A percentile compares a stretch with the other conserved stretches of the same genome.
phyloP scores from a whole-genome alignment of 768 basidiomycete genomes.

The Gloeopeniophorella convolvens region DNA sequence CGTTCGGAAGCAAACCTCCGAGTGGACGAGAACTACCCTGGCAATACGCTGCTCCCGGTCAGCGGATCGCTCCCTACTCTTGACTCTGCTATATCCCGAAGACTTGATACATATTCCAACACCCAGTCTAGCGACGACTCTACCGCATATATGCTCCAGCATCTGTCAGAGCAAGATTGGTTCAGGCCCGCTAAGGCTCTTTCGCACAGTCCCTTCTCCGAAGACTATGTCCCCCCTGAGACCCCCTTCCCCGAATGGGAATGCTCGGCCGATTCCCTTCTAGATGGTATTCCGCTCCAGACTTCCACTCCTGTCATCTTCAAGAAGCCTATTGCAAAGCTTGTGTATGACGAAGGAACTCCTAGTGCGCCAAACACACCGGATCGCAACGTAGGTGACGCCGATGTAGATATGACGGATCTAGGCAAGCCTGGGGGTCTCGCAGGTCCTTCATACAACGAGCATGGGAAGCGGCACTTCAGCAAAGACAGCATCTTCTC shows the following conservation, averaged over 20 bases:
- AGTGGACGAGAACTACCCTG: not conserved
- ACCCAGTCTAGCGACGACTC: not conserved
- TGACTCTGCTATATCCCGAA: slow-evolving; percentile 9
- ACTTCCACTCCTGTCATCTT: slow-evolving; percentile 18
- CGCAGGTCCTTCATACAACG: not conserved
- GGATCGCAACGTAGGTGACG: not conserved
- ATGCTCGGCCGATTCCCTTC: slow-evolving; percentile 7
- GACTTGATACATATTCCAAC: not conserved
- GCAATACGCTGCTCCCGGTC: slow-evolving; percentile 1
- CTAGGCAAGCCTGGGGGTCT: not conserved
- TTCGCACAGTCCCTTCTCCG: slow-evolving; percentile 20
- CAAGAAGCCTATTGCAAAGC: not conserved
- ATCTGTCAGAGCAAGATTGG: slow-evolving; percentile 24
- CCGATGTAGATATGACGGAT: not conserved
- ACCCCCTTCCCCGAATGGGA: slow-evolving; percentile 18
- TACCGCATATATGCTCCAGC: slow-evolving; percentile 14
- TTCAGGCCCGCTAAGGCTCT: slow-evolving; percentile 27
- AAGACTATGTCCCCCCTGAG: slow-evolving; percentile 16
- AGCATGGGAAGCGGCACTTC: not conserved
- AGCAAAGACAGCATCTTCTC: slow-evolving; percentile 19
- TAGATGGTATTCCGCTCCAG: slow-evolving; percentile 12
- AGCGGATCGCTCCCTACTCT: slow-evolving; percentile 12
- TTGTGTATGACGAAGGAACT: not conserved
- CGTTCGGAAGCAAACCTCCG: slow-evolving; percentile 28
- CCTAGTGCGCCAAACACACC: slow-evolving; percentile 10